Conservation (phyloP, 78 protist species). For the Dictyostelium brefeldianum region DNA sequence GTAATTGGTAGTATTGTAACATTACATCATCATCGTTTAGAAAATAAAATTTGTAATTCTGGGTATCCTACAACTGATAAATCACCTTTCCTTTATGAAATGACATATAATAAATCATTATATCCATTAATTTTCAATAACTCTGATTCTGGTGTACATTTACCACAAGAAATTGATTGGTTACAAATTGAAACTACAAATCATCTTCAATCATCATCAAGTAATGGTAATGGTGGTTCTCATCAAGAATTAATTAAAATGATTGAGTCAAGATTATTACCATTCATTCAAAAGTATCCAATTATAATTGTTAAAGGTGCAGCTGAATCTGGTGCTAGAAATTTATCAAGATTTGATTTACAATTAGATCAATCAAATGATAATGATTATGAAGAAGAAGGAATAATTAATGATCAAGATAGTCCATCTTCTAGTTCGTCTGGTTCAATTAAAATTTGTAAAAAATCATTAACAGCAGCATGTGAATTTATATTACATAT, state of each 20-base stretch:
- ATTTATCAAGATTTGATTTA: slow-evolving; percentile 61
- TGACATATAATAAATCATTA: slow-evolving; percentile 78
- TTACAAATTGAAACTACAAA: slow-evolving; percentile 43
- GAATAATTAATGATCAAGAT: too few species aligned
- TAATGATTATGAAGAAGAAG: neutral
- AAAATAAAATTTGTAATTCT: slow-evolving; percentile 24
- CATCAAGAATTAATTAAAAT: neutral
- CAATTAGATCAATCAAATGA: neutral
- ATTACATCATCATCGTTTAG: slow-evolving; percentile 77
- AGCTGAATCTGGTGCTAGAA: slow-evolving; percentile 82
- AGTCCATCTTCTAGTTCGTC: neutral
- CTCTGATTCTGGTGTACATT: neutral
- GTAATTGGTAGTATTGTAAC: slow-evolving; percentile 54
- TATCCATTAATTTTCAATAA: slow-evolving; percentile 71
- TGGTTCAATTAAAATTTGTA: neutral
- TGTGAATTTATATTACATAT: slow-evolving; percentile 50
- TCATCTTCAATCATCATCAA: neutral
- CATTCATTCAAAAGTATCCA: slow-evolving; percentile 37
- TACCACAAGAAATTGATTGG: slow-evolving; percentile 84
- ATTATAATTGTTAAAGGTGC: slow-evolving; percentile 80
- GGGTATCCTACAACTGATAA: slow-evolving; percentile 80
- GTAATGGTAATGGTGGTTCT: neutral
- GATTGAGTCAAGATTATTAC: slow-evolving; percentile 46
- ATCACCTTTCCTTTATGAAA: slow-evolving; percentile 78
- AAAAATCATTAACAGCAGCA: neutral